phyloP scores from a whole-genome alignment of 2,329 filamentous ascomycete genomes.

The Aureobasidium mangrovei region DNA sequence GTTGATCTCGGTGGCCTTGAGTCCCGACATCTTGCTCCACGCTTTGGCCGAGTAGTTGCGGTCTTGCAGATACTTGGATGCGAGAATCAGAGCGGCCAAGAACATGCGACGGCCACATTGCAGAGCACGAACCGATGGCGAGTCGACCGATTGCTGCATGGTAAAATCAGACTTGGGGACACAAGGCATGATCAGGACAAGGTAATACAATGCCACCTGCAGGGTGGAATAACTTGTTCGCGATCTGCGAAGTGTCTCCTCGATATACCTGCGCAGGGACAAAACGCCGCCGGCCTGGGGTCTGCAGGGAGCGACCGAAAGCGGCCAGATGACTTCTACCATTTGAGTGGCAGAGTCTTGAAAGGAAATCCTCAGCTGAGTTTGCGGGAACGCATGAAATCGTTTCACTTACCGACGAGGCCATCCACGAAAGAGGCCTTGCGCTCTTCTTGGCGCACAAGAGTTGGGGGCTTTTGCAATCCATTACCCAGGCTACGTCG shows the following conservation, averaged over 20 bases:
- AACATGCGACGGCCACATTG: slow-evolving; percentile 98
- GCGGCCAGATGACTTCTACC: slow-evolving; percentile 93
- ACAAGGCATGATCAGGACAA: slow-evolving; percentile 86
- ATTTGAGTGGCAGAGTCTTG: slow-evolving; percentile 95
- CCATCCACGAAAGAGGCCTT: slow-evolving; percentile 94
- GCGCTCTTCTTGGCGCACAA: slow-evolving; percentile 80
- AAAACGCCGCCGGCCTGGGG: slow-evolving; percentile 56
- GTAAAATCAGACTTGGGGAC: slow-evolving; percentile 78
- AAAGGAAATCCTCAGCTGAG: slow-evolving; percentile 20
- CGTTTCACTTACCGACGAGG: slow-evolving; percentile 75
- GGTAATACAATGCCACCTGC: slow-evolving; percentile 92
- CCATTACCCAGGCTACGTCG: slow-evolving; percentile 48
- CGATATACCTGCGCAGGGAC: slow-evolving; percentile 89
- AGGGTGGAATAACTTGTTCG: slow-evolving; percentile 95
- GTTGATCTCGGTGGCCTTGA: slow-evolving; percentile 89
- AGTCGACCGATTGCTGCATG: slow-evolving; percentile 71
- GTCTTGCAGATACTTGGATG: slow-evolving; percentile 96
- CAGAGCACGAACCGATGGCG: slow-evolving; percentile 65
- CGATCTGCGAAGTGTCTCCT: slow-evolving; percentile 90
- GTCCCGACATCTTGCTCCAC: slow-evolving; percentile 98
- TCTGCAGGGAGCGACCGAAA: slow-evolving; percentile 63
- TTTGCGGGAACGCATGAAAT: slow-evolving; percentile 13
- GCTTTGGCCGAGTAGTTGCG: slow-evolving; percentile 94
- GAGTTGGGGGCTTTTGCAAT: slow-evolving; percentile 58
- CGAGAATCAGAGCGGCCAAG: slow-evolving; percentile 83